These are phyloP conservation scores for Millerago galiae DNA, from an alignment of 805 yeast genomes.

Conservation along the genomic window DNA sequence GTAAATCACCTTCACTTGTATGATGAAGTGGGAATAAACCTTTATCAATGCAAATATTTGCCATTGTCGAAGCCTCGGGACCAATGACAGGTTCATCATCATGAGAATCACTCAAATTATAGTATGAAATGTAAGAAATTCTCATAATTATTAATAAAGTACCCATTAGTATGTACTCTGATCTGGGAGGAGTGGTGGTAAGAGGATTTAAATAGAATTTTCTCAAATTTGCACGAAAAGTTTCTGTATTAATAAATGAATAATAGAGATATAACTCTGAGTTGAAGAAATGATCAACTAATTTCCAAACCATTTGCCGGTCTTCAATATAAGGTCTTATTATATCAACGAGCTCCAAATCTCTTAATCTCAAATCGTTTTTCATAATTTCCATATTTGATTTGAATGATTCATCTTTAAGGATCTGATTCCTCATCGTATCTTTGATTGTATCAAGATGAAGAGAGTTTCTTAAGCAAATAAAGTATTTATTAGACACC, in stretches of 20 bases:
- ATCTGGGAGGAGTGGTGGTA: neutral
- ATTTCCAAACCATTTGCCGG: neutral
- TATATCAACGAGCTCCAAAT: neutral
- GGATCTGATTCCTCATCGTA: neutral
- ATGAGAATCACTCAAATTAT: slow-evolving; percentile 1
- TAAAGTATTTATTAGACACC: slow-evolving; percentile 1
- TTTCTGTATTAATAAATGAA: neutral
- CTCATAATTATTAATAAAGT: slow-evolving; percentile 1
- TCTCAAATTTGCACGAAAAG: neutral
- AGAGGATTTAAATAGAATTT: neutral
- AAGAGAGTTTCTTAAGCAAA: neutral
- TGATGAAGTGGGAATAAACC: neutral
- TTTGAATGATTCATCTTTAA: neutral
- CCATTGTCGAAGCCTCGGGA: slow-evolving; percentile 6
- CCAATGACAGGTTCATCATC: neutral
- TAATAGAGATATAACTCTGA: slow-evolving; percentile 1
- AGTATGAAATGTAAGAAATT: slow-evolving; percentile 5
- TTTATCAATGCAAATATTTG: slow-evolving; percentile 3
- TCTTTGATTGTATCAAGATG: neutral
- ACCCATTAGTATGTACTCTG: slow-evolving; percentile 2
- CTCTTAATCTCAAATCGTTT: neutral
- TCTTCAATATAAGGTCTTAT: neutral
- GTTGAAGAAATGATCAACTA: slow-evolving; percentile 7
- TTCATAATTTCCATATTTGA: slow-evolving; percentile 6
- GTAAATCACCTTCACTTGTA: neutral